phyloP scores from a whole-genome alignment of 495 filamentous ascomycete genomes.

The Neurospora sp. region DNA sequence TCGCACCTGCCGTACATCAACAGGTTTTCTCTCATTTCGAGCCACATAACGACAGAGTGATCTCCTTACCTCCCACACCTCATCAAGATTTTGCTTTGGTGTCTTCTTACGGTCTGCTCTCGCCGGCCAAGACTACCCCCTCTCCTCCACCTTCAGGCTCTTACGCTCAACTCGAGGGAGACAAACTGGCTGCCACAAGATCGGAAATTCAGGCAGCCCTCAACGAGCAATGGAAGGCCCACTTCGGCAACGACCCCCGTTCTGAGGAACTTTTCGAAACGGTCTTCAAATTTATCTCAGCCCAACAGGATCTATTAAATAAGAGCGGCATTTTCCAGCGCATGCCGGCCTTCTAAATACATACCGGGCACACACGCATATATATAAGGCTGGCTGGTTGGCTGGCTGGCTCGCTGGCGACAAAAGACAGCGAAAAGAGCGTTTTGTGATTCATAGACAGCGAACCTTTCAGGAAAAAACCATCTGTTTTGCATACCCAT shows the following conservation, averaged over 20 bases:
- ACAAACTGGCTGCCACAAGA: neutral
- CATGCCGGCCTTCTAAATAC: neutral
- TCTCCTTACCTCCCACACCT: neutral
- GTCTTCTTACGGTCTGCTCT: neutral
- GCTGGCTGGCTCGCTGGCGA: neutral
- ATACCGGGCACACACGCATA: neutral
- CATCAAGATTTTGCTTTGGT: neutral
- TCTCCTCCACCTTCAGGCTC: neutral
- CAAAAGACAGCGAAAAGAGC: neutral
- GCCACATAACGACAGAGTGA: neutral
- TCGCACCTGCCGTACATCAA: neutral
- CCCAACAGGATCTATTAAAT: neutral
- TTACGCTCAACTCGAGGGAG: neutral
- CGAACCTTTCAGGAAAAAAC: neutral
- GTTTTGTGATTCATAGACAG: neutral
- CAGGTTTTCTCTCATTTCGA: neutral
- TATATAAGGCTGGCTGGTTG: neutral
- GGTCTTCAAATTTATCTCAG: neutral
- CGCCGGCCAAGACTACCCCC: neutral
- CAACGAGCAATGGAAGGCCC: neutral
- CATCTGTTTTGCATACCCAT: neutral
- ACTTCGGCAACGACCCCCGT: neutral
- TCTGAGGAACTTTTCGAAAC: neutral
- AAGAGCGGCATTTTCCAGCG: neutral
- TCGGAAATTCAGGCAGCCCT: neutral